Percentiles rank a stretch among this genome's conserved stretches.
These are phyloP conservation scores for Kuraishia ogatae DNA, from an alignment of 805 yeast species.

Conservation along the genomic window DNA sequence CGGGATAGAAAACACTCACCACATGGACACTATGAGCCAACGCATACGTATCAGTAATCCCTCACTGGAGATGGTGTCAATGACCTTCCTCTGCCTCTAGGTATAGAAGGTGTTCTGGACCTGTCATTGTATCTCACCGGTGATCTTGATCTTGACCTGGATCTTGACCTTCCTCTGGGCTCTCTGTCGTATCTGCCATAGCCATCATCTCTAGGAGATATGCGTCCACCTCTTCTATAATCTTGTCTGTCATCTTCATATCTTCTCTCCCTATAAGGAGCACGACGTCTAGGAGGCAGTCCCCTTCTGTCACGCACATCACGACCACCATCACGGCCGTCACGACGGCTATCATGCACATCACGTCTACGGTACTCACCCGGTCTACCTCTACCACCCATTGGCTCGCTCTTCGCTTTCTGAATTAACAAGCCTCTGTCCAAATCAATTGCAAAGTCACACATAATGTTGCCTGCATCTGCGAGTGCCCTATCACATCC, in stretches of 20 bases:
- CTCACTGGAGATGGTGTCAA: background rate
- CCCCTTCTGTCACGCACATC: constrained; percentile 4
- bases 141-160: background rate
- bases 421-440: constrained; percentile 37
- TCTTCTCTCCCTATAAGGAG: constrained; percentile 3
- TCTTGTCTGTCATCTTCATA: constrained; percentile 3
- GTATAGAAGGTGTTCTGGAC: background rate
- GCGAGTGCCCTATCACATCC: constrained; percentile 48
- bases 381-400: constrained; percentile 13
- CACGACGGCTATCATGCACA: background rate
- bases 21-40: no score
- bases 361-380: constrained; percentile 7
- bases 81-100: background rate
- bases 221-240: background rate
- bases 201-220: background rate
- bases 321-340: constrained; percentile 5
- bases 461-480: constrained; percentile 27
- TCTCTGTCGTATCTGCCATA: background rate
- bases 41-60: background rate
- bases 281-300: constrained; percentile 1
- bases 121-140: background rate
- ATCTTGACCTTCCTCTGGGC: background rate
- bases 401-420: constrained; percentile 49
- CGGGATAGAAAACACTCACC: no score
- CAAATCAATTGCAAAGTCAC: constrained; percentile 29